Conservation (phyloP, 2,329 filamentous ascomycete species). For the Aureobasidium mangrovei region DNA sequence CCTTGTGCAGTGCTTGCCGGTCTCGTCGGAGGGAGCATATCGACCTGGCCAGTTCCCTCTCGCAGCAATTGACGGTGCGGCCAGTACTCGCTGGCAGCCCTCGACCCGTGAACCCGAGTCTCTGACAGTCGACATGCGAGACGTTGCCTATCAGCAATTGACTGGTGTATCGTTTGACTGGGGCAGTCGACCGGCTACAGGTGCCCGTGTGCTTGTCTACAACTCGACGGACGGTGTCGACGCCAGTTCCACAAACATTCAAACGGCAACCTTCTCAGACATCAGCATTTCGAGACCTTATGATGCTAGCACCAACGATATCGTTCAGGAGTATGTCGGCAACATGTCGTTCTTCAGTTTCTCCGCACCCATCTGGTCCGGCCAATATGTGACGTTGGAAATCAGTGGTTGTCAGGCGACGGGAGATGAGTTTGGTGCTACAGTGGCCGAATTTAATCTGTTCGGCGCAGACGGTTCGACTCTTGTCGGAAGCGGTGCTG, state of each 20-base stretch:
- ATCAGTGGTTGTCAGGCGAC: constrained; percentile 39
- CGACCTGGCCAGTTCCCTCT: constrained; percentile 61
- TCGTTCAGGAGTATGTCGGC: constrained; percentile 33
- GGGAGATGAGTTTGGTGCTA: constrained; percentile 35
- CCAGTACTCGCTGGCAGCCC: constrained; percentile 60
- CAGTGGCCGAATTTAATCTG: constrained; percentile 41
- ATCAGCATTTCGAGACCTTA: constrained; percentile 36
- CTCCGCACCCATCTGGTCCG: constrained; percentile 32
- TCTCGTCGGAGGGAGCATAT: constrained; percentile 39
- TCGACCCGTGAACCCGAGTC: constrained; percentile 42
- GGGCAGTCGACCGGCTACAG: constrained; percentile 47
- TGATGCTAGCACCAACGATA: constrained; percentile 26
- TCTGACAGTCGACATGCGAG: constrained; percentile 46
- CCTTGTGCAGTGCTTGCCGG: constrained; percentile 53
- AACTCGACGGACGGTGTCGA: constrained; percentile 35
- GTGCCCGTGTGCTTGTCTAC: constrained; percentile 47
- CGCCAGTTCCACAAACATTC: constrained; percentile 18
- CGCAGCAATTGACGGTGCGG: constrained; percentile 56
- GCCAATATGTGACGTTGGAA: constrained; percentile 38
- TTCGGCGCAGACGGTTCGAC: constrained; percentile 8
- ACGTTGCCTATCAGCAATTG: constrained; percentile 33
- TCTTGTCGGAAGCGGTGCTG: constrained; percentile 3
- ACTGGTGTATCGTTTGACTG: constrained; percentile 51
- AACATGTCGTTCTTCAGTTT: constrained; percentile 41
- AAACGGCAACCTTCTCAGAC: constrained; percentile 18